These are phyloP conservation scores for Peronosclerospora sorghi DNA, from an alignment of 352 stramenopile species.

Conservation along the genomic window DNA sequence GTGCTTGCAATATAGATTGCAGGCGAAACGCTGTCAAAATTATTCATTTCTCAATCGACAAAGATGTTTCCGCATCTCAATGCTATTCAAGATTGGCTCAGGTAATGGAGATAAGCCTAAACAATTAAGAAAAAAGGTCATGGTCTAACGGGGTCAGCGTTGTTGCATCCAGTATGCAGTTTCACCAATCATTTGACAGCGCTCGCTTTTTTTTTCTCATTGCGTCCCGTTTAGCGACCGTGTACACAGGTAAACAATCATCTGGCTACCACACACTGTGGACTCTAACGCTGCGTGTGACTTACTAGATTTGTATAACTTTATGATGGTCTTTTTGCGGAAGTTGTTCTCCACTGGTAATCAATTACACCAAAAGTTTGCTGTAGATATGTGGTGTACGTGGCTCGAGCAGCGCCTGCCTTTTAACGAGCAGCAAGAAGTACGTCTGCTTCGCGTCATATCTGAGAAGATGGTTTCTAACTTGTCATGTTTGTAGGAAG, in stretches of 20 bases:
- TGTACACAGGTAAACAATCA: constrained; percentile 27
- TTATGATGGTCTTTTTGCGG: constrained; percentile 70
- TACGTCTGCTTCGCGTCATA: constrained; percentile 14
- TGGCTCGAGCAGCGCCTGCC: constrained; percentile 34
- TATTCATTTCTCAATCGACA: constrained; percentile 35
- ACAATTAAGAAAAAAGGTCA: not conserved
- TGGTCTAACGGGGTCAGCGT: not conserved
- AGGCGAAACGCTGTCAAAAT: constrained; percentile 19
- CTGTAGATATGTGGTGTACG: constrained; percentile 59
- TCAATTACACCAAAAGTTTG: constrained; percentile 35
- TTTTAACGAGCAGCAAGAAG: constrained; percentile 56
- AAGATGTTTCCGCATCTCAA: constrained; percentile 35
- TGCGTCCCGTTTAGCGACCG: constrained; percentile 26
- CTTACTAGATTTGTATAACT: constrained; percentile 57
- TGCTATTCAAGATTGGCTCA: constrained; percentile 60
- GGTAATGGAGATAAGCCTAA: constrained; percentile 14
- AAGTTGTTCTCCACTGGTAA: constrained; percentile 58
- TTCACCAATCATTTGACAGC: constrained; percentile 30
- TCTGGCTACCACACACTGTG: not conserved
- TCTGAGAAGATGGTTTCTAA: not conserved
- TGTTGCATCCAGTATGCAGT: constrained; percentile 24
- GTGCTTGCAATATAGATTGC: constrained; percentile 12
- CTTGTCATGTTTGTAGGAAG: constrained; percentile 23
- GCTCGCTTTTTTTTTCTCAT: constrained; percentile 38
- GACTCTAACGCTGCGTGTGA: not conserved